These are phyloP conservation scores for Saksenaea oblongispora DNA, from an alignment of 371 early-diverging fungal genomes.

Conservation along the genomic window DNA sequence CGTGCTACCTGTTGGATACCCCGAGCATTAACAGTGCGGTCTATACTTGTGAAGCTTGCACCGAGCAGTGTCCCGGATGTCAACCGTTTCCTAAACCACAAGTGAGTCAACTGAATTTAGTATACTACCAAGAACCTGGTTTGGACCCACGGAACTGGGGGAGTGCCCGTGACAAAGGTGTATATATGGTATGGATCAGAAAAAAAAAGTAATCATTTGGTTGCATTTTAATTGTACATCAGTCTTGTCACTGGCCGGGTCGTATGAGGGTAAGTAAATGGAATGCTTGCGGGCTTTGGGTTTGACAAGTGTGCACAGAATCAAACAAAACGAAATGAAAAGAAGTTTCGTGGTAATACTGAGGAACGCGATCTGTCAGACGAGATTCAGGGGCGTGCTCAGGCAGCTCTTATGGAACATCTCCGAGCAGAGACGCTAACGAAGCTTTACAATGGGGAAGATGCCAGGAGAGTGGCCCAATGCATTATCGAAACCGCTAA, in stretches of 20 bases:
- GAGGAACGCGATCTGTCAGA: neutral
- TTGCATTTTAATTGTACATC: neutral
- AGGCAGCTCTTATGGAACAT: neutral
- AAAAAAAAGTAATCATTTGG: neutral
- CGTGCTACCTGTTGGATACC: constrained; percentile 1
- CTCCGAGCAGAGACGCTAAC: neutral
- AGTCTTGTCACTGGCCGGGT: neutral
- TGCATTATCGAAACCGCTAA: neutral
- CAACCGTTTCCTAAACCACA: neutral
- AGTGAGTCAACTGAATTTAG: neutral
- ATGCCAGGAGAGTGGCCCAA: neutral
- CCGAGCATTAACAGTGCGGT: constrained; percentile 4
- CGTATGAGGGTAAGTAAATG: neutral
- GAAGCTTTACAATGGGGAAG: neutral
- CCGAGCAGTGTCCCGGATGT: constrained; percentile 5
- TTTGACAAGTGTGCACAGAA: neutral
- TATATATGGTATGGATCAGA: neutral
- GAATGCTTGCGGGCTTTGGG: neutral
- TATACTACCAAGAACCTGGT: neutral
- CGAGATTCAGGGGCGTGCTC: neutral
- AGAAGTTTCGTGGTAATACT: constrained; percentile 4
- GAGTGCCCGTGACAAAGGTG: neutral
- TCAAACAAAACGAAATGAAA: neutral
- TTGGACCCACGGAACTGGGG: neutral
- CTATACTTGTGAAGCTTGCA: constrained; percentile 21